Evolutionary conservation across 108 stramenopile genomes (phyloP), one percentile per base, ranked within the genome.

Genomic region (Ochromonas danica): DNA sequence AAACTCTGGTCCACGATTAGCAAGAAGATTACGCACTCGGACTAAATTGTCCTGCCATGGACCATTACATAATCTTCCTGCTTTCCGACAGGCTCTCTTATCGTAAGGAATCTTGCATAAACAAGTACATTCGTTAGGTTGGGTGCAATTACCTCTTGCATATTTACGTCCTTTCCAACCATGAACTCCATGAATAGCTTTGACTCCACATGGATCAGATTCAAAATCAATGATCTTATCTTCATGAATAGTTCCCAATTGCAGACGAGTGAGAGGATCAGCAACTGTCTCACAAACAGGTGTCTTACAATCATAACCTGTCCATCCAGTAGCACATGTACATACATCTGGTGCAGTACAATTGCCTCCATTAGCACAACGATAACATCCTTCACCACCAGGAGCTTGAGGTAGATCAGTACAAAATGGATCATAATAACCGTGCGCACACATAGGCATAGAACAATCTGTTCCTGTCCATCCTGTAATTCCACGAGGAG

Each of bases 291-390:
- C 83, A 71, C 93, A 94, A 39, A 91, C 87, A 1, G 93, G 93
- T n/a, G 88, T 90, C 27, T 70, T 67, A 80, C 93, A 94, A 82
- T 94, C 93, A 77, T 90, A 92, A 0, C 92, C 92, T 30, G 79
- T 87, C 92, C 93, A 94, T 17, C 90, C 92, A 31, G 86, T 81
- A 1, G 92, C 87, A 82, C 93, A 94, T 3, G 82, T 65, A 79
- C 93, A 94, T 79, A 88, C 45, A 71, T 94, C 93, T 25, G 93
- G 93, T 30, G 91, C 89, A 1, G 91, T 77, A 72, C 93, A 94
- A 30, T 84, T 75, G 3, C 93, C 93, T 2, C 90, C 92, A 79
- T 94, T 94, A 25, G 89, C 81, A 71, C 93, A 94, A 6, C 90
- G 89, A 83, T 82, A 94, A 85, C 93, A 94, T 1, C 91, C 93